These are phyloP conservation scores for Colletotrichum tofieldiae DNA, from an alignment of 2,329 filamentous ascomycete genomes.

Conservation along the genomic window DNA sequence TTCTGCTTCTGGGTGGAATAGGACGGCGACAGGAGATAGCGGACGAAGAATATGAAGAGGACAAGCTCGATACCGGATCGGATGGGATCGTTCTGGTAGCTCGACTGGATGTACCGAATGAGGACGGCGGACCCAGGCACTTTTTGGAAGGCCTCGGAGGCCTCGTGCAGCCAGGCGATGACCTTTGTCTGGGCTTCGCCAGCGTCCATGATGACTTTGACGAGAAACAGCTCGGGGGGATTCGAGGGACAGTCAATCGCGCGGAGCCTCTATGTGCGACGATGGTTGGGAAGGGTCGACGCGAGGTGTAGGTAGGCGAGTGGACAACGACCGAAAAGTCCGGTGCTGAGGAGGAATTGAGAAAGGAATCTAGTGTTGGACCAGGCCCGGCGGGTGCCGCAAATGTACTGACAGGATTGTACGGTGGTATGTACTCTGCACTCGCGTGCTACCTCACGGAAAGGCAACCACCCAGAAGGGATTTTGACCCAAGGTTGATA, in stretches of 20 bases:
- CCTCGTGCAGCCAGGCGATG: constrained; percentile 66
- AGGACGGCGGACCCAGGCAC: constrained; percentile 95
- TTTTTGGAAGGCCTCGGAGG: constrained; percentile 82
- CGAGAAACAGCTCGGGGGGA: not conserved
- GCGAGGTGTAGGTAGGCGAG: constrained; percentile 1
- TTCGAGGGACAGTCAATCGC: not conserved
- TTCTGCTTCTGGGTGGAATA: constrained; percentile 94
- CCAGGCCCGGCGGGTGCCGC: not conserved
- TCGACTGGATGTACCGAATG: constrained; percentile 94
- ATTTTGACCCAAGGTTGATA: not conserved
- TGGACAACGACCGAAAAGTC: constrained; percentile 4
- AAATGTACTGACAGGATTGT: not conserved
- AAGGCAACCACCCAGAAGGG: not conserved
- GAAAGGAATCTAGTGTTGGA: constrained; percentile 1
- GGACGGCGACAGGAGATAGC: constrained; percentile 91
- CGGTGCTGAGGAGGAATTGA: not conserved
- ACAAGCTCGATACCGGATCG: constrained; percentile 94
- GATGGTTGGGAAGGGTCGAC: not conserved
- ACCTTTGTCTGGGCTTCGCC: constrained; percentile 72
- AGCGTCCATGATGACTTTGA: constrained; percentile 69
- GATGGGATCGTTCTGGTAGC: constrained; percentile 97
- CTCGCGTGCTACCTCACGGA: not conserved
- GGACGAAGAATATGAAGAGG: constrained; percentile 94
- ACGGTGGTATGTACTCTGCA: not conserved
- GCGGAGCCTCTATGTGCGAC: not conserved